Conservation (phyloP, 768 basidiomycete species). For the Leccinellum albellum region DNA sequence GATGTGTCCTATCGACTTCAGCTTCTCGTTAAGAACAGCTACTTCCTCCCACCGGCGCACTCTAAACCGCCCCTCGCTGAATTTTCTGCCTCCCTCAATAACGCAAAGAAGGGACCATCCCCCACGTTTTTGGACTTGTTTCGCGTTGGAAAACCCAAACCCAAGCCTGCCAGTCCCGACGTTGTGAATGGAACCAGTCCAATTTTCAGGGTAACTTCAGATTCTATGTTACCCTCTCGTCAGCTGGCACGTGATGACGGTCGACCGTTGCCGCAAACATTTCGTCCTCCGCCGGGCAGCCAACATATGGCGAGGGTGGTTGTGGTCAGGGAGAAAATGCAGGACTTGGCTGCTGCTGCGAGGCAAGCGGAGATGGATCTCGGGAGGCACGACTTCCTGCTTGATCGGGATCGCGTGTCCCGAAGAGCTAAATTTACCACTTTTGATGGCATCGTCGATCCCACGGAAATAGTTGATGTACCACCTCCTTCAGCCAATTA, state of each 20-base stretch:
- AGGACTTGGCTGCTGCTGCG: conserved; percentile 63
- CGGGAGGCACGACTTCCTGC: conserved; percentile 47
- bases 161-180: conserved; percentile 56
- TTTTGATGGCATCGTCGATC: conserved; percentile 69
- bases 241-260: conserved; percentile 36
- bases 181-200: conserved; percentile 39
- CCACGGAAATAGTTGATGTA: conserved; percentile 79
- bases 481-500: conserved; percentile 67
- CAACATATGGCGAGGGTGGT: conserved; percentile 62
- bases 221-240: conserved; percentile 51
- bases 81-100: conserved; percentile 39
- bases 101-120: conserved; percentile 43
- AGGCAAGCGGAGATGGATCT: conserved; percentile 74
- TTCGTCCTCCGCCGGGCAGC: conserved; percentile 29
- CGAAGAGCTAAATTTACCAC: conserved; percentile 35
- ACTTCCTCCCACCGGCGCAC: conserved; percentile 86
- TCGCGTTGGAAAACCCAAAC: conserved; percentile 61
- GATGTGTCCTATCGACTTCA: conserved; percentile 84
- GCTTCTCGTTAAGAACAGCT: conserved; percentile 81
- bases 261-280: conserved; percentile 37
- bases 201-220: conserved; percentile 61
- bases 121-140: conserved; percentile 67
- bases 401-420: conserved; percentile 42
- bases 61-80: conserved; percentile 72
- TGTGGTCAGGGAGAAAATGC: conserved; percentile 80